Conservation (phyloP, 2,329 filamentous ascomycete species). For the Cladorrhinum sp. region DNA sequence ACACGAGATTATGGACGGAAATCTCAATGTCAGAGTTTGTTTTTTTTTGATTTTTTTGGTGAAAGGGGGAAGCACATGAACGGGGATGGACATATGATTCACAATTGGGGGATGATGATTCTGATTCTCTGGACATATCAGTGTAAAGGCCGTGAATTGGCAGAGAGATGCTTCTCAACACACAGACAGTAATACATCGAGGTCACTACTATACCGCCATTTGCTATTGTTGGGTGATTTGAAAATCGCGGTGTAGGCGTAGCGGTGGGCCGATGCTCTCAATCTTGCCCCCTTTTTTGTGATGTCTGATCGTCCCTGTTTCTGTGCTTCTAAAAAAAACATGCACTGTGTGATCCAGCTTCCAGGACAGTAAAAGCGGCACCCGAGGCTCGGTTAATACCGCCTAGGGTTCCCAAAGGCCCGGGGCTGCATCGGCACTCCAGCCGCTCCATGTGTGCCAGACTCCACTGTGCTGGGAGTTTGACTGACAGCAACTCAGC, state of each 20-base stretch:
- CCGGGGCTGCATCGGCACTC: neutral
- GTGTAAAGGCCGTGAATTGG: slow-evolving; percentile 18
- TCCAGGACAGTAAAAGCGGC: neutral
- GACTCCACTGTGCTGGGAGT: neutral
- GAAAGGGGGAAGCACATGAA: slow-evolving; percentile 22
- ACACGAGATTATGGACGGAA: slow-evolving; percentile 23
- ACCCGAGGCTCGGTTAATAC: slow-evolving; percentile 5
- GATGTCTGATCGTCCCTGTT: slow-evolving; percentile 6
- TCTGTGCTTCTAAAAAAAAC: neutral
- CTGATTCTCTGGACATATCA: slow-evolving; percentile 29
- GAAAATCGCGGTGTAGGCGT: neutral
- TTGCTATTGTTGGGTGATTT: neutral
- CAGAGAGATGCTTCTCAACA: slow-evolving; percentile 7
- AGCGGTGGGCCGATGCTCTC: neutral
- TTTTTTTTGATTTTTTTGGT: slow-evolving; percentile 16
- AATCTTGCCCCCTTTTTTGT: neutral
- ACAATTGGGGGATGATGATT: slow-evolving; percentile 22
- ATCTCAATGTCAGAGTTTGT: slow-evolving; percentile 24
- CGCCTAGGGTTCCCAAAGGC: neutral
- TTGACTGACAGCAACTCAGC: neutral
- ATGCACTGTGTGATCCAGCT: slow-evolving; percentile 9
- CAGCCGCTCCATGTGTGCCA: neutral
- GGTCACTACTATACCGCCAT: slow-evolving; percentile 4
- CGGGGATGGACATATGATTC: slow-evolving; percentile 28
- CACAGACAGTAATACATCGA: slow-evolving; percentile 12